A percentile compares a stretch with the other conserved stretches of the same genome.
Evolutionary conservation across 768 basidiomycete species (phyloP).

Genomic region (Fomitopsis serialis): DNA sequence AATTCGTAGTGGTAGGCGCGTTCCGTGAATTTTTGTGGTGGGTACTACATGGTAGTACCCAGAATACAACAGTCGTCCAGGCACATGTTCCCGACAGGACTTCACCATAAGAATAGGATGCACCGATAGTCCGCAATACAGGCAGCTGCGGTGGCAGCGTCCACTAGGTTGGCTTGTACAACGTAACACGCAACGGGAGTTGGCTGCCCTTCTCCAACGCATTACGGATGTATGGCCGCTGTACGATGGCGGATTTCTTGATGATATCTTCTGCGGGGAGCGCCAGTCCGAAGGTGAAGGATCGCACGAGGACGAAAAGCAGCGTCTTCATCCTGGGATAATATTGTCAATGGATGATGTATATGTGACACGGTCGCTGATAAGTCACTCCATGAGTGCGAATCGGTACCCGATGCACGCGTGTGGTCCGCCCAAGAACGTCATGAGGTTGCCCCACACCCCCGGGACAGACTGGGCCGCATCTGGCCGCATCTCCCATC

Average conservation of each 20-base stretch:
- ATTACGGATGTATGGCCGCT: conserved; percentile 16
- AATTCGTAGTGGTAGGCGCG: too few species aligned
- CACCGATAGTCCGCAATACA: too few species aligned
- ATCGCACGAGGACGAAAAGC: conserved; percentile 24
- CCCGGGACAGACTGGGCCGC: conserved; percentile 45
- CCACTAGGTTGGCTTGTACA: background rate
- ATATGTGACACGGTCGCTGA: background rate
- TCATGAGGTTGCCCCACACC: conserved; percentile 52
- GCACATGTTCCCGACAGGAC: too few species aligned
- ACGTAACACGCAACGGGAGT: conserved; percentile 14
- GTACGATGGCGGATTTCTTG: conserved; percentile 14
- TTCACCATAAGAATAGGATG: too few species aligned
- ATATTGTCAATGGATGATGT: background rate
- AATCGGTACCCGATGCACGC: conserved; percentile 67
- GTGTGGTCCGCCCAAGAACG: conserved; percentile 59
- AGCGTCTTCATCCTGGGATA: conserved; percentile 12
- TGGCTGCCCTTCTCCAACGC: conserved; percentile 12
- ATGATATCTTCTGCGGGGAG: conserved; percentile 19
- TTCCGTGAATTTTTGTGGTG: too few species aligned
- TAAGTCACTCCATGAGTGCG: conserved; percentile 49
- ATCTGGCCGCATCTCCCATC: conserved; percentile 49
- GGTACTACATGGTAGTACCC: too few species aligned
- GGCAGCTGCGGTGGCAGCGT: too few species aligned
- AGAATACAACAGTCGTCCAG: too few species aligned
- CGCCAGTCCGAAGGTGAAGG: conserved; percentile 26